phyloP scores from a whole-genome alignment of 768 basidiomycete genomes.

The Phylloporus scabripes region DNA sequence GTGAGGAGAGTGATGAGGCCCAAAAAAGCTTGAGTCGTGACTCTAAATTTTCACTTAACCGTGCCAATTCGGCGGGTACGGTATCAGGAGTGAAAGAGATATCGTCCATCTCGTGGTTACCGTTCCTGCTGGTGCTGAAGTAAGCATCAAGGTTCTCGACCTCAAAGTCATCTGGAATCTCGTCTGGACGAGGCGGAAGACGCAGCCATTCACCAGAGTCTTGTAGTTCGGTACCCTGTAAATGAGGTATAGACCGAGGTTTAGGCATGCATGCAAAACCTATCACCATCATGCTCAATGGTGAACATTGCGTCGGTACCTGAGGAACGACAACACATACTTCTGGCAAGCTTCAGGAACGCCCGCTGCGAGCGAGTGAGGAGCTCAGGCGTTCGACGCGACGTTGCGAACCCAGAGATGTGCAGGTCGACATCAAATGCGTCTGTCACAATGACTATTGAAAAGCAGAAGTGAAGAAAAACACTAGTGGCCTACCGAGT shows the following conservation, averaged over 20 bases:
- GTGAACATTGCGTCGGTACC: background rate
- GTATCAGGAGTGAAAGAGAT: constrained; percentile 12
- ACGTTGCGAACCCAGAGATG: constrained; percentile 72
- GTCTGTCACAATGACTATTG: constrained; percentile 25
- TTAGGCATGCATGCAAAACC: constrained; percentile 75
- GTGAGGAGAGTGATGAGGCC: constrained; percentile 62
- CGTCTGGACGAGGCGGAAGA: constrained; percentile 53
- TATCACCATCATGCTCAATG: constrained; percentile 24
- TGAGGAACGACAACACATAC: constrained; percentile 33
- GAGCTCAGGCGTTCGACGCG: constrained; percentile 50
- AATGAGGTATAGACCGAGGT: constrained; percentile 29
- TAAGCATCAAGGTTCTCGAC: constrained; percentile 50
- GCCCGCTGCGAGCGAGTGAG: constrained; percentile 71
- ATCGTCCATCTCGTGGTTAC: constrained; percentile 20
- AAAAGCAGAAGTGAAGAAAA: background rate
- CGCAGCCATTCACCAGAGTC: constrained; percentile 28
- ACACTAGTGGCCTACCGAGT: constrained; percentile 11
- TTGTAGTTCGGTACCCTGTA: constrained; percentile 25
- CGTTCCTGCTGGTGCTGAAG: constrained; percentile 32
- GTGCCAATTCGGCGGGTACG: constrained; percentile 36
- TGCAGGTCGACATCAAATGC: constrained; percentile 69
- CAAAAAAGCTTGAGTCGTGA: constrained; percentile 74
- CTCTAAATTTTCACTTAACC: constrained; percentile 72
- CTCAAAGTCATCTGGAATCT: constrained; percentile 57
- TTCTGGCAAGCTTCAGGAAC: constrained; percentile 72